Evolutionary conservation across 2,329 filamentous ascomycete genomes (phyloP).

Genomic region (Exophiala viscosa): DNA sequence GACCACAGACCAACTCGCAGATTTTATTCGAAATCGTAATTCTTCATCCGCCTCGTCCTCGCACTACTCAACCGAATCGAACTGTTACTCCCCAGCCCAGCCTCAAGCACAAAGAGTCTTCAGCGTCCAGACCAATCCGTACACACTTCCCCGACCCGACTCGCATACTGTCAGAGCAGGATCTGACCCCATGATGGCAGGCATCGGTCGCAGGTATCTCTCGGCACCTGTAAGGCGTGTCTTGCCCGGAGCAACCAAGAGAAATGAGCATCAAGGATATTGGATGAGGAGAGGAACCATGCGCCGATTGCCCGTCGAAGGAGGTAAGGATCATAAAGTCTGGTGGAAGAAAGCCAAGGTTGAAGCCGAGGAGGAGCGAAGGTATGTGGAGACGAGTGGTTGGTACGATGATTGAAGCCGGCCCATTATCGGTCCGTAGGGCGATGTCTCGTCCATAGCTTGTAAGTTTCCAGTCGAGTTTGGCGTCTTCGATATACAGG

Average conservation of each 20-base stretch:
- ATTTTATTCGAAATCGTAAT: conserved; percentile 4
- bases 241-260: conserved; percentile 12
- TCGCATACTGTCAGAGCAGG: background rate
- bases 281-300: conserved; percentile 16
- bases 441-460: no score
- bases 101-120: background rate
- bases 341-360: conserved; percentile 4
- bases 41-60: conserved; percentile 5
- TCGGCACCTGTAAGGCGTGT: conserved; percentile 1
- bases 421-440: no score
- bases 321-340: conserved; percentile 1
- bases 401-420: conserved; percentile 14
- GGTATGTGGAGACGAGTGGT: conserved; percentile 14
- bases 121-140: background rate
- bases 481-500: no score
- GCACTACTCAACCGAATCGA: conserved; percentile 6
- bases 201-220: conserved; percentile 10
- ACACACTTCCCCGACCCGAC: background rate
- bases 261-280: conserved; percentile 11
- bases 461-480: no score
- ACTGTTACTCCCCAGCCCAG: background rate
- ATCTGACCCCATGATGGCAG: background rate
- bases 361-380: background rate
- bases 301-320: conserved; percentile 2
- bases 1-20: conserved; percentile 13